These are phyloP conservation scores for Globisporangium iwayamae DNA, from an alignment of 352 stramenopile genomes.

Conservation along the genomic window DNA sequence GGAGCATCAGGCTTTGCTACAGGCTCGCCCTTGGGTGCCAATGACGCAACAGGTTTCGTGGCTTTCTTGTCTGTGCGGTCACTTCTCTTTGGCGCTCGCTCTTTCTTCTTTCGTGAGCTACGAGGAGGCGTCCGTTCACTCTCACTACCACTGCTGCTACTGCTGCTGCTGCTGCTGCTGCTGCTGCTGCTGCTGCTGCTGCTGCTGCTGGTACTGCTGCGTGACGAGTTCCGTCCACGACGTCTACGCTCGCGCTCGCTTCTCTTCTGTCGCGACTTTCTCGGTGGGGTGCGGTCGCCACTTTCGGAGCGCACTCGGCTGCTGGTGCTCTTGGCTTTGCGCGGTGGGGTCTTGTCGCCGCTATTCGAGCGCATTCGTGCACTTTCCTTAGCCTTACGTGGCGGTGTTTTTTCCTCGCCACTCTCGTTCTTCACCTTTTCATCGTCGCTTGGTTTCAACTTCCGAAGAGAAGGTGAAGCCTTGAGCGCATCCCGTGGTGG, in stretches of 20 bases:
- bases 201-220: constrained; percentile 3
- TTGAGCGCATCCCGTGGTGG: constrained; percentile 4
- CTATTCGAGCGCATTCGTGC: constrained; percentile 12
- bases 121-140: constrained; percentile 23
- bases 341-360: constrained; percentile 25
- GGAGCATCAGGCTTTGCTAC: not conserved
- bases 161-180: constrained; percentile 8
- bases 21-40: not conserved
- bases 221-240: constrained; percentile 6
- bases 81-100: not conserved
- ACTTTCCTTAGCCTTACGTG: not conserved
- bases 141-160: constrained; percentile 7
- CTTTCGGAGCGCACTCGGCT: constrained; percentile 12
- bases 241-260: constrained; percentile 10
- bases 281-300: constrained; percentile 5
- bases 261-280: constrained; percentile 9
- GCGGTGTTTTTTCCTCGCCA: constrained; percentile 3
- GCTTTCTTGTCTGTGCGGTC: constrained; percentile 2
- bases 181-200: constrained; percentile 10
- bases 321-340: constrained; percentile 22
- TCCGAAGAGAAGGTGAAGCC: constrained; percentile 1
- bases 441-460: not conserved
- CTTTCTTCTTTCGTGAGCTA: constrained; percentile 13
- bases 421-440: not conserved
- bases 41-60: not conserved